A percentile compares a stretch with the other conserved stretches of the same genome.
Conservation (phyloP, 768 basidiomycete genomes). For the Rhizopogon vesiculosus region DNA sequence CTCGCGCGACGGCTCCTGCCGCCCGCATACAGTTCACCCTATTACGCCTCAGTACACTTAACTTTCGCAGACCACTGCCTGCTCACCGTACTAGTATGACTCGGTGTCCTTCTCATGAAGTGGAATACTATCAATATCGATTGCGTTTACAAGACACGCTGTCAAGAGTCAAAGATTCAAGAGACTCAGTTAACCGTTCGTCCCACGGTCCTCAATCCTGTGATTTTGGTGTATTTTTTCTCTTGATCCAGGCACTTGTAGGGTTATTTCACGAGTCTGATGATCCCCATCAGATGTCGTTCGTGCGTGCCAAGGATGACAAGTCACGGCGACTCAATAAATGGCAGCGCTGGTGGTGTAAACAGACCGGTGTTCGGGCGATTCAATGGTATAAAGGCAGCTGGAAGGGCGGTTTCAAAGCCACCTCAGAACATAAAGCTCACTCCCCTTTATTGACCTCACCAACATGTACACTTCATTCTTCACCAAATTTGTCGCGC, state of each 20-base stretch:
- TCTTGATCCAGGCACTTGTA: not conserved
- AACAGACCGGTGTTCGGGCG: too few relatives aligned
- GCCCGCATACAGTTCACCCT: too few relatives aligned
- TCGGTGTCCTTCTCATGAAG: not conserved
- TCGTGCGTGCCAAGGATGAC: not conserved
- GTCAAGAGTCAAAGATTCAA: not conserved
- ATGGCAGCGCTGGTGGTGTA: not conserved
- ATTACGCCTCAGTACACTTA: too few relatives aligned
- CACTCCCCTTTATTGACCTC: not conserved
- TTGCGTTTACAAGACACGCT: not conserved
- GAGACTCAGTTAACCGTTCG: not conserved
- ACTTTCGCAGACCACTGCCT: too few relatives aligned
- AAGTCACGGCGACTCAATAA: not conserved
- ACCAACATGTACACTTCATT: constrained; percentile 15
- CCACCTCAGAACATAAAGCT: not conserved
- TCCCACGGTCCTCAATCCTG: not conserved
- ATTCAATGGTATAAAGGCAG: constrained; percentile 16
- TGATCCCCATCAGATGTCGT: not conserved
- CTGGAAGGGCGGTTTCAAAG: not conserved
- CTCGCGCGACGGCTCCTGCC: too few relatives aligned
- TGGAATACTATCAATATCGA: not conserved
- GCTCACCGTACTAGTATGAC: not conserved
- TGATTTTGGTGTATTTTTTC: not conserved
- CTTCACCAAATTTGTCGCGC: constrained; percentile 9
- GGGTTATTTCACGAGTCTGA: not conserved